Evolutionary conservation across 306 rosid species (phyloP).

Genomic region (Cucurbita ficifolia): DNA sequence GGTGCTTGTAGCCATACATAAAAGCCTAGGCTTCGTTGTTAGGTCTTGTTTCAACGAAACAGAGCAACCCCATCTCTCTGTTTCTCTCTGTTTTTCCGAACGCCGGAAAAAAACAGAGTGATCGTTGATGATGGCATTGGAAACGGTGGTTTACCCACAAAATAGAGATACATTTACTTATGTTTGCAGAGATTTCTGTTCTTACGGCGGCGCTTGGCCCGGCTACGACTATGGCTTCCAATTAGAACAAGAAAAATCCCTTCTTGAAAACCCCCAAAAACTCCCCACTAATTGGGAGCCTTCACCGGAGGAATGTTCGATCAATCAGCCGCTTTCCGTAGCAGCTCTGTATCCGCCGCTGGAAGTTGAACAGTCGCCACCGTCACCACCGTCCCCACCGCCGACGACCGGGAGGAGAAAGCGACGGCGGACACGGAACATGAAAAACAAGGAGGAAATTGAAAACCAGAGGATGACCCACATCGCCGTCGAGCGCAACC

Average conservation of each 20-base stretch:
- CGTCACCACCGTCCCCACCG: neutral
- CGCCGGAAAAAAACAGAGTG: neutral
- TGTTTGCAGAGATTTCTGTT: conserved; percentile 20
- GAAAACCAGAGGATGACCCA: conserved; percentile 31
- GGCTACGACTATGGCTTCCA: conserved; percentile 11
- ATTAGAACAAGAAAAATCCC: conserved; percentile 12
- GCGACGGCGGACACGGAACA: conserved; percentile 48
- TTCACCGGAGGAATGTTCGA: conserved; percentile 10
- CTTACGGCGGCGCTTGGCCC: conserved; percentile 10
- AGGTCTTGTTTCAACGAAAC: neutral
- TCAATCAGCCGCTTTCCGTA: neutral
- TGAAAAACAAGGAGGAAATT: conserved; percentile 66
- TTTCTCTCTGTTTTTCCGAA: neutral
- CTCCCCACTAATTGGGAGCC: neutral
- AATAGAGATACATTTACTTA: conserved; percentile 14
- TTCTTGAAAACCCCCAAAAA: neutral
- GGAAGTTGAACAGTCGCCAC: neutral
- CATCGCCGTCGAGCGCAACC: conserved; percentile 80
- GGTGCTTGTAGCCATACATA: neutral
- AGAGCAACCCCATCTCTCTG: neutral
- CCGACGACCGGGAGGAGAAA: conserved; percentile 28
- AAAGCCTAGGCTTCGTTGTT: neutral
- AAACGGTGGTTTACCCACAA: conserved; percentile 29
- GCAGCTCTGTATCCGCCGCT: neutral
- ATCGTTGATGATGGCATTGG: conserved; percentile 27